phyloP scores from a whole-genome alignment of 73 alveolate genomes.

The Loxodes magnus region DNA sequence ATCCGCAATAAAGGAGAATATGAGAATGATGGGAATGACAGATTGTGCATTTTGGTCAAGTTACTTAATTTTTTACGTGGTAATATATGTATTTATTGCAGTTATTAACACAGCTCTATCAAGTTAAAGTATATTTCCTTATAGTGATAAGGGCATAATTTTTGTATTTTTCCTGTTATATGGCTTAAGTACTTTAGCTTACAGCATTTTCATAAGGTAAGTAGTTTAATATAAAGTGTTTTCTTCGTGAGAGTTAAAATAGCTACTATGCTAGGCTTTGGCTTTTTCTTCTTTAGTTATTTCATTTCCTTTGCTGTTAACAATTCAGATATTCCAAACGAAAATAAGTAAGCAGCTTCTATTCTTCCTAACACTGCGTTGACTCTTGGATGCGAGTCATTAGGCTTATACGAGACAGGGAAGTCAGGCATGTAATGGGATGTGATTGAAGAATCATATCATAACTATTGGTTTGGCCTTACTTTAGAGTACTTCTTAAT shows the following conservation, averaged over 20 bases:
- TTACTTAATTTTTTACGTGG: slow-evolving; percentile 54
- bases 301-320: slow-evolving; percentile 17
- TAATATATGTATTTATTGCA: slow-evolving; percentile 32
- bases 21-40: slow-evolving; percentile 93
- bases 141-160: neutral
- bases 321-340: slow-evolving; percentile 9
- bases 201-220: neutral
- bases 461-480: slow-evolving; percentile 26
- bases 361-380: slow-evolving; percentile 57
- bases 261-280: slow-evolving; percentile 64
- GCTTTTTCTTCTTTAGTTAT: slow-evolving; percentile 50
- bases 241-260: no score
- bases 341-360: slow-evolving; percentile 22
- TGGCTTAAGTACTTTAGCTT: slow-evolving; percentile 1
- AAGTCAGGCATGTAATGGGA: slow-evolving; percentile 35
- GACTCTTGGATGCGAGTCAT: slow-evolving; percentile 27
- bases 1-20: slow-evolving; percentile 82
- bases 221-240: no score
- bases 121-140: neutral
- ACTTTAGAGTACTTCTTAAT: slow-evolving; percentile 29
- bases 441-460: slow-evolving; percentile 20
- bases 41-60: slow-evolving; percentile 66
- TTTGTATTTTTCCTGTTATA: slow-evolving; percentile 6
- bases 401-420: slow-evolving; percentile 39
- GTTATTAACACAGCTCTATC: slow-evolving; percentile 1